A percentile compares a stretch with the other conserved stretches of the same genome.
phyloP scores from a whole-genome alignment of 2,329 filamentous ascomycete species.

The Lanzia echinophila region DNA sequence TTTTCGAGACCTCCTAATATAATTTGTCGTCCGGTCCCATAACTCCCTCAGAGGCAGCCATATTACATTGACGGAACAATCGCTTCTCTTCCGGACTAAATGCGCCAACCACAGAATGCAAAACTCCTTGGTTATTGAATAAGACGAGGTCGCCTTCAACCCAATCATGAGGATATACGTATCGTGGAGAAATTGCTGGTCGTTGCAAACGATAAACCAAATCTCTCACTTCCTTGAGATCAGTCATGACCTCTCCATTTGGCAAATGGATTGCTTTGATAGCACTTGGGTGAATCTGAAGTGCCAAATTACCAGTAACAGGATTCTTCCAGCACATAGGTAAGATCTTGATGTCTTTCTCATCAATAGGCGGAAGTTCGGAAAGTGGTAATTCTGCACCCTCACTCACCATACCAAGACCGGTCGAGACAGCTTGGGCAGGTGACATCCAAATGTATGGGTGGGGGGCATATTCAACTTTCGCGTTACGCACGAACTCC shows the following conservation, averaged over 20 bases:
- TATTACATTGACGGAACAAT: constrained; percentile 72
- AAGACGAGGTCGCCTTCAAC: constrained; percentile 68
- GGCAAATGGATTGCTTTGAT: constrained; percentile 60
- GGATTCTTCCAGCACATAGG: constrained; percentile 77
- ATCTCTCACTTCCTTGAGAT: constrained; percentile 58
- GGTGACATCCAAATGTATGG: constrained; percentile 77
- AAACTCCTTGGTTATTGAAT: constrained; percentile 70
- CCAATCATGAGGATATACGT: constrained; percentile 73
- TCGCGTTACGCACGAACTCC: constrained; percentile 58
- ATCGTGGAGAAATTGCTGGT: constrained; percentile 60
- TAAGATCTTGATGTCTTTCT: constrained; percentile 61
- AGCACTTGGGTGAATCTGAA: constrained; percentile 70
- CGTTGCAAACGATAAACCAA: constrained; percentile 67
- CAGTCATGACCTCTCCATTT: constrained; percentile 62
- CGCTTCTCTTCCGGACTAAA: constrained; percentile 68
- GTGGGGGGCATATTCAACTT: constrained; percentile 69
- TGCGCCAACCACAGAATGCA: constrained; percentile 70
- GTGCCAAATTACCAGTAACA: constrained; percentile 57
- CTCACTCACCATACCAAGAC: constrained; percentile 65
- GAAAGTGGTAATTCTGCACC: constrained; percentile 51
- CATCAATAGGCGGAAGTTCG: constrained; percentile 59
- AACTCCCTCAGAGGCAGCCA: constrained; percentile 53
- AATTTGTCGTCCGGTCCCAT: constrained; percentile 30
- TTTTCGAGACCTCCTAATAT: constrained; percentile 18
- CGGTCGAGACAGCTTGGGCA: constrained; percentile 59